These are phyloP conservation scores for Boletus subcaerulescens DNA, from an alignment of 768 basidiomycete genomes.

Conservation along the genomic window DNA sequence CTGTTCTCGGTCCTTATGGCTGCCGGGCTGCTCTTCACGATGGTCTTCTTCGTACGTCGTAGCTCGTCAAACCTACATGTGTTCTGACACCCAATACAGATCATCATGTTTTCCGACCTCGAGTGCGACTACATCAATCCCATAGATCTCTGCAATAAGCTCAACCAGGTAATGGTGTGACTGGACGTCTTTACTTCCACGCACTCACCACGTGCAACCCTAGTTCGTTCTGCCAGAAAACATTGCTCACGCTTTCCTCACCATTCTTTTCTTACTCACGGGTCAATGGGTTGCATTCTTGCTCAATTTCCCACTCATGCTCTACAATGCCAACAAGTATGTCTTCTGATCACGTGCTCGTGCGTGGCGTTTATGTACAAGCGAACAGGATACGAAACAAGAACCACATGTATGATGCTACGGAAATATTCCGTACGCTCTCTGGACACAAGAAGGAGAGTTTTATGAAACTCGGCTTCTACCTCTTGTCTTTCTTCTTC, in stretches of 20 bases:
- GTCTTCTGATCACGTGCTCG: constrained; percentile 26
- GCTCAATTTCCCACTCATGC: constrained; percentile 84
- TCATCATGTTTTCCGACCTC: constrained; percentile 99
- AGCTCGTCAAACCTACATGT: neutral
- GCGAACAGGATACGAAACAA: constrained; percentile 77
- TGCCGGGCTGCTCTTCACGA: constrained; percentile 93
- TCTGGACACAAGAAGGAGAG: constrained; percentile 94
- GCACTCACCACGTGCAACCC: neutral
- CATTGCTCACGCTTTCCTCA: constrained; percentile 89
- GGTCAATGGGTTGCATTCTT: constrained; percentile 96
- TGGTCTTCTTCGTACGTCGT: constrained; percentile 95
- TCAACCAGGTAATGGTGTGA: constrained; percentile 74
- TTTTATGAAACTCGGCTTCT: constrained; percentile 93
- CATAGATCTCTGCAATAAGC: constrained; percentile 99
- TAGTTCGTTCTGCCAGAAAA: constrained; percentile 99
- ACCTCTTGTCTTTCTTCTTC: constrained; percentile 88
- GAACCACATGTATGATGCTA: constrained; percentile 98
- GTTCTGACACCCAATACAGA: constrained; percentile 46
- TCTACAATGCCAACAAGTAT: constrained; percentile 93
- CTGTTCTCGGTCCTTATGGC: constrained; percentile 95
- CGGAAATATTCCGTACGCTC: constrained; percentile 96
- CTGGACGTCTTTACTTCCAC: neutral
- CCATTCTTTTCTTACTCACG: constrained; percentile 84
- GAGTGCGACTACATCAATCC: constrained; percentile 99
- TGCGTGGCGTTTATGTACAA: neutral